Base-by-base conservation (phyloP, 495 filamentous ascomycete species). In the Aspergillus funiculosus region DNA sequence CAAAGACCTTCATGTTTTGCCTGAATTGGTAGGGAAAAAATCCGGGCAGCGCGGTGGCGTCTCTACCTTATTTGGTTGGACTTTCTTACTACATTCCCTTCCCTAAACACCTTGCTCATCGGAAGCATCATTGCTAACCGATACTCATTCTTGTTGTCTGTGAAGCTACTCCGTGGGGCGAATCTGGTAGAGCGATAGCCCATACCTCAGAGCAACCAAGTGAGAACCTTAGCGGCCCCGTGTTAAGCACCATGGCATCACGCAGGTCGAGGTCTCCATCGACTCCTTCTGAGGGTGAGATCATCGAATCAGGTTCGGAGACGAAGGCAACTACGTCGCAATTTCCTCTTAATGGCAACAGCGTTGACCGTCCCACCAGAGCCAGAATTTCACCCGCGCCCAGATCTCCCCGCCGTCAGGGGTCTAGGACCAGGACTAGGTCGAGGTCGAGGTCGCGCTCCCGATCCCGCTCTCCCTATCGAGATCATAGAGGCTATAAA, bases 221-320 rank as follows among this genome's bases (percentile, higher is more conserved):
- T 18, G 30, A 43, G 26, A 26, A 35, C 26, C 32, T 11, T n/a
- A 20, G 15, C 18, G 17, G 13, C 25, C 22, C n/a, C n/a, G n/a
- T n/a, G 22, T 35, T 30, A 9, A 38, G 19, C 38, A 39, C 14
- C 51, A 63, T 71, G 67, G 61, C 65, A 54, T 61, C 67, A 51
- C 56, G 45, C 52, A 61, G 59, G 58, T 69, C 67, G 59, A 67
- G 66, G 56, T 73, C 67, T 53, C 60, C 58, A 37, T 76, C 74
- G 53, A 69, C 66, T 55, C 72, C 68, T 56, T 77, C 74, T 71
- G 86, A 94, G 72, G 89, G 89, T 68, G 89, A 95, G 78, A 89
- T 94, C 67, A 69, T 85, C 71, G 87, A 85, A 70, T 79, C 79
- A 67, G 75, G 70, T 67, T 75, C 69, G 72, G 80, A 80, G 73